Percentiles rank a stretch among this genome's conserved stretches.
phyloP scores from a whole-genome alignment of 2,329 filamentous ascomycete genomes.

The Coleophoma cylindrospora region DNA sequence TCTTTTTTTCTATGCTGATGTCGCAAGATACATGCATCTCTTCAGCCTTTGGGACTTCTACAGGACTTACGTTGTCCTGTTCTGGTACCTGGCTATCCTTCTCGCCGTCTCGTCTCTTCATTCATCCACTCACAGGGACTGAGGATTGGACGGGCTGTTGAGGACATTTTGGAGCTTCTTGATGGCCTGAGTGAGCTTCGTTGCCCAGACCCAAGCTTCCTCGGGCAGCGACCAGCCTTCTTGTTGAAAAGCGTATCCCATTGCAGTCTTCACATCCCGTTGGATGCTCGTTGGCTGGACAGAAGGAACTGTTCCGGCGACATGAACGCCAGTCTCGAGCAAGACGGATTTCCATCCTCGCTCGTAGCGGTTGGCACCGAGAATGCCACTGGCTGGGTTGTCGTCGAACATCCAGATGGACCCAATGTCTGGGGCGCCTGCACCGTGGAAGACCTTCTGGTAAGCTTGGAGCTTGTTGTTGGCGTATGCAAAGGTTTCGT shows the following conservation, averaged over 20 bases:
- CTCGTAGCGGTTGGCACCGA: constrained; percentile 59
- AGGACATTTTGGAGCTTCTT: neutral
- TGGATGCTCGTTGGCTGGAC: constrained; percentile 51
- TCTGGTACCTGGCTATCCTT: no score
- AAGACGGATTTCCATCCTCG: constrained; percentile 62
- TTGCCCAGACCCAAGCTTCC: neutral
- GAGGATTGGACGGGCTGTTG: no score
- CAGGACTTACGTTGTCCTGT: no score
- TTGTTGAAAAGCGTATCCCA: constrained; percentile 47
- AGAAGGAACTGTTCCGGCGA: constrained; percentile 34
- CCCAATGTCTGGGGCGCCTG: constrained; percentile 30
- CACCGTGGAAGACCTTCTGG: neutral
- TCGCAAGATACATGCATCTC: no score
- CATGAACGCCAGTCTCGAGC: constrained; percentile 63
- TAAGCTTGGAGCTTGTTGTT: constrained; percentile 31
- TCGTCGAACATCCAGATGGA: constrained; percentile 73
- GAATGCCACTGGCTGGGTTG: constrained; percentile 64
- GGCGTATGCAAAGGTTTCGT: constrained; percentile 68
- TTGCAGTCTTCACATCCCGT: constrained; percentile 58
- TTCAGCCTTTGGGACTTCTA: no score
- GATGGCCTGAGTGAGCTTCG: neutral
- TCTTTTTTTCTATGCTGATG: no score
- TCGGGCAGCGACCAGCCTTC: neutral
- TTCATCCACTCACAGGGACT: no score
- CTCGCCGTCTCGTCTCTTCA: no score